phyloP scores from a whole-genome alignment of 768 basidiomycete genomes.

The Tephrocybe sp. region DNA sequence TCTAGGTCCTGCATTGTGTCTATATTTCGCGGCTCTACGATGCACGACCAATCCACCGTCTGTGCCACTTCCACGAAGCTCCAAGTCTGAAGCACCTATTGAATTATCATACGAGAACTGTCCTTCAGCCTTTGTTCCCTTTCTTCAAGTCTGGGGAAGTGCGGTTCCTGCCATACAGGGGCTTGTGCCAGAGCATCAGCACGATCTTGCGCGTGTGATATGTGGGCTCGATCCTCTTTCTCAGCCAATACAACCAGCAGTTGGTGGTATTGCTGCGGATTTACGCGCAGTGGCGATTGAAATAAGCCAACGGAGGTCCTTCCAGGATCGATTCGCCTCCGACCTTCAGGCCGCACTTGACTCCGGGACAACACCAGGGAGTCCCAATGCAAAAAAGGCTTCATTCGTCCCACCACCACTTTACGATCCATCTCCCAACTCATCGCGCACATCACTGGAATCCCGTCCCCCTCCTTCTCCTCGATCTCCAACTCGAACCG shows the following conservation, averaged over 20 bases:
- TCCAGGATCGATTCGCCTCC: constrained; percentile 74
- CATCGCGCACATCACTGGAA: constrained; percentile 17
- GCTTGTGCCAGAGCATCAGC: constrained; percentile 64
- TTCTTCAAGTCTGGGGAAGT: constrained; percentile 73
- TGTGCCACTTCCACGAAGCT: constrained; percentile 68
- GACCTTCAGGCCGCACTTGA: constrained; percentile 84
- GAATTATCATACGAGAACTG: constrained; percentile 70
- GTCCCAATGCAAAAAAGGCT: constrained; percentile 43
- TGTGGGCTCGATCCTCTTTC: constrained; percentile 59
- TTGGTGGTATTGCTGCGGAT: constrained; percentile 73
- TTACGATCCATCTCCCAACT: constrained; percentile 45
- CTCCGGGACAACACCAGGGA: constrained; percentile 41
- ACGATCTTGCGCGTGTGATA: constrained; percentile 81
- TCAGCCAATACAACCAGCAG: constrained; percentile 35
- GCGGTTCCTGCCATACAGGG: constrained; percentile 65
- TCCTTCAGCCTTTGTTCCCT: constrained; percentile 64
- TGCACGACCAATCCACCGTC: constrained; percentile 77
- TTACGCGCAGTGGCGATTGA: constrained; percentile 86
- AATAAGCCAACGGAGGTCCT: constrained; percentile 80
- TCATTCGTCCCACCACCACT: constrained; percentile 72
- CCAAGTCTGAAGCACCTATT: constrained; percentile 46
- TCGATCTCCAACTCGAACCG: not conserved
- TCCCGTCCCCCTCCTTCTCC: constrained; percentile 11
- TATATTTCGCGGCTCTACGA: constrained; percentile 83
- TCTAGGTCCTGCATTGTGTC: constrained; percentile 74